A percentile compares a stretch with the other conserved stretches of the same genome.
phyloP scores from a whole-genome alignment of 2,329 filamentous ascomycete species.

The Pseudomassariella vexata region DNA sequence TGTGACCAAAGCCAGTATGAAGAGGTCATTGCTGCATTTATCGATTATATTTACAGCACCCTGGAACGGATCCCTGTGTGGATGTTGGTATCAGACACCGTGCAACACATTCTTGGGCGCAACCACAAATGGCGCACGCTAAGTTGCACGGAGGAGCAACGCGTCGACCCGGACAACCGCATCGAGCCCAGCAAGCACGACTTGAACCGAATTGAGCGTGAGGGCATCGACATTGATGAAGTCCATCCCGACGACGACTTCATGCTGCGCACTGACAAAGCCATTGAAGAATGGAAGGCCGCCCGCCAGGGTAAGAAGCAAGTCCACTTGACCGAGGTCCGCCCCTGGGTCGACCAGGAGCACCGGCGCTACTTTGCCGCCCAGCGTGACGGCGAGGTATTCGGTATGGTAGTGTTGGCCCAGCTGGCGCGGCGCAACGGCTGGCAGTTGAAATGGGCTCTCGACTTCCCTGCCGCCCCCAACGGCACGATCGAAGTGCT shows the following conservation, averaged over 20 bases:
- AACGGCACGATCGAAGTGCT: constrained; percentile 82
- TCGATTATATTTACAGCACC: constrained; percentile 69
- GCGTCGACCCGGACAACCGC: constrained; percentile 70
- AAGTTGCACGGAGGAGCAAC: constrained; percentile 83
- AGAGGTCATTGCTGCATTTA: constrained; percentile 67
- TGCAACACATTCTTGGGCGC: constrained; percentile 73
- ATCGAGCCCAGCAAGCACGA: constrained; percentile 57
- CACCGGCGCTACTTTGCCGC: constrained; percentile 86
- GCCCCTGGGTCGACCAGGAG: constrained; percentile 76
- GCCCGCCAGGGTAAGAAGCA: constrained; percentile 75
- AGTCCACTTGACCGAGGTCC: constrained; percentile 84
- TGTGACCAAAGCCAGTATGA: constrained; percentile 74
- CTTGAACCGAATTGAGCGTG: constrained; percentile 67
- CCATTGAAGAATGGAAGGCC: constrained; percentile 73
- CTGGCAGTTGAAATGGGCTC: constrained; percentile 94
- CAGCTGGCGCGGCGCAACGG: constrained; percentile 76
- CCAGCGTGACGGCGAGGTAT: constrained; percentile 63
- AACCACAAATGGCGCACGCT: constrained; percentile 84
- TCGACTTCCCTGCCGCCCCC: constrained; percentile 85
- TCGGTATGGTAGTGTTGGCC: constrained; percentile 74
- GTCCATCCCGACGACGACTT: constrained; percentile 66
- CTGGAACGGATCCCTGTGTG: constrained; percentile 72
- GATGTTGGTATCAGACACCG: constrained; percentile 76
- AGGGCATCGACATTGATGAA: constrained; percentile 76
- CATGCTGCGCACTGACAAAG: constrained; percentile 61